phyloP scores from a whole-genome alignment of 2,329 filamentous ascomycete species.

The Microcyclospora tardicrescens region DNA sequence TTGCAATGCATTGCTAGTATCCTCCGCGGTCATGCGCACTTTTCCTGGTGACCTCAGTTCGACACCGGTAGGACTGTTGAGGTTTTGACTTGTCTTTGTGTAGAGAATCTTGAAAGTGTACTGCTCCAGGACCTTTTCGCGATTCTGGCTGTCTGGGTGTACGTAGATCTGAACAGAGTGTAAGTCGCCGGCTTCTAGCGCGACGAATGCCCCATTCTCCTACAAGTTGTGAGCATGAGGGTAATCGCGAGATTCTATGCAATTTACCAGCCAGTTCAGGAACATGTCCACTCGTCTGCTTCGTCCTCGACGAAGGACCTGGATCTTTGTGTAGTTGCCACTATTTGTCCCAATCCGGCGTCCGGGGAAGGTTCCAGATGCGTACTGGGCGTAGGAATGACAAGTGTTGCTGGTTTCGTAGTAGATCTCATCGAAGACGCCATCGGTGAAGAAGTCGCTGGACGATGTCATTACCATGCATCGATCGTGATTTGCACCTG shows the following conservation, averaged over 20 bases:
- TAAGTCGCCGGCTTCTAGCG: conserved; percentile 30
- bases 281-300: conserved; percentile 31
- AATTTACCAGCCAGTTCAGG: conserved; percentile 35
- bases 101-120: conserved; percentile 40
- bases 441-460: conserved; percentile 21
- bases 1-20: conserved; percentile 31
- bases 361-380: conserved; percentile 7
- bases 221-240: conserved; percentile 20
- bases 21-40: conserved; percentile 24
- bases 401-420: conserved; percentile 15
- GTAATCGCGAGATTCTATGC: conserved; percentile 1
- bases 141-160: conserved; percentile 25
- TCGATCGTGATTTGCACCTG: not conserved
- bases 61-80: conserved; percentile 10
- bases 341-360: conserved; percentile 1
- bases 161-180: conserved; percentile 36
- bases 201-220: conserved; percentile 38
- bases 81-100: conserved; percentile 4
- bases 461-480: conserved; percentile 1
- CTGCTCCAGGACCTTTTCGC: conserved; percentile 31
- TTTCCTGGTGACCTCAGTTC: conserved; percentile 20
- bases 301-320: conserved; percentile 27
- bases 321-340: conserved; percentile 15
- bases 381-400: conserved; percentile 22
- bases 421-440: conserved; percentile 19